Conservation (phyloP, 1,139 yeast genomes). For the Pichia sp. region DNA sequence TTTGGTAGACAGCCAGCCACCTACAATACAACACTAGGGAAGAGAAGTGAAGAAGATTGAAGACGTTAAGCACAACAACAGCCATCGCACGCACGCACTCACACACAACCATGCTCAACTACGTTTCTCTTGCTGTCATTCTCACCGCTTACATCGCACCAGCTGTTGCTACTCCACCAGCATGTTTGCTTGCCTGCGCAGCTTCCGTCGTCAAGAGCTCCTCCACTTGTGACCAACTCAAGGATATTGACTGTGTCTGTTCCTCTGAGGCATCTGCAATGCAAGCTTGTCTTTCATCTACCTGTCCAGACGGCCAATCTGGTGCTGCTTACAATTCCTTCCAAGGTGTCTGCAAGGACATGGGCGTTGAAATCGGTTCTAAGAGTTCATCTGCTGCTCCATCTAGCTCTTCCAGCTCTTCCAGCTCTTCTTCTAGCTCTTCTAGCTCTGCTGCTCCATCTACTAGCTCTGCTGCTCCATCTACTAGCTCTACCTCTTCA, state of each 20-base stretch:
- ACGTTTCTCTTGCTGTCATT: constrained; percentile 10
- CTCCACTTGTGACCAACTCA: constrained; percentile 48
- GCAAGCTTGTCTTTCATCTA: constrained; percentile 50
- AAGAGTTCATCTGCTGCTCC: constrained; percentile 10
- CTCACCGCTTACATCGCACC: constrained; percentile 35
- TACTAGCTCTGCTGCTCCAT: constrained; percentile 15
- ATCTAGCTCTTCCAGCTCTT: constrained; percentile 14
- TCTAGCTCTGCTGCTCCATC: constrained; percentile 11
- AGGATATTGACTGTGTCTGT: constrained; percentile 62
- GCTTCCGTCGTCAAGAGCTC: constrained; percentile 55
- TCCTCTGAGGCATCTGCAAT: constrained; percentile 42
- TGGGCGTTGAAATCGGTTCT: constrained; percentile 26
- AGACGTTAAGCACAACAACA: background rate
- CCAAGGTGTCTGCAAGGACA: constrained; percentile 44
- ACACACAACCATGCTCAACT: constrained; percentile 9
- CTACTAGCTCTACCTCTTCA: constrained; percentile 11
- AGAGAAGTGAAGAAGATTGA: no score
- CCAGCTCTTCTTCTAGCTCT: constrained; percentile 13
- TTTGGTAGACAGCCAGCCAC: no score
- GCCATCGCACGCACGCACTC: background rate
- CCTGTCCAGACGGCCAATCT: constrained; percentile 59
- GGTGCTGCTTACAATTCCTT: constrained; percentile 54
- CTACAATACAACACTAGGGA: no score
- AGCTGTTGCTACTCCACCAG: constrained; percentile 73
- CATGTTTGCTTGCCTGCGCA: constrained; percentile 86